These are phyloP conservation scores for Sordariomycetes sp. DNA, from an alignment of 2,329 filamentous ascomycete species.

Conservation along the genomic window DNA sequence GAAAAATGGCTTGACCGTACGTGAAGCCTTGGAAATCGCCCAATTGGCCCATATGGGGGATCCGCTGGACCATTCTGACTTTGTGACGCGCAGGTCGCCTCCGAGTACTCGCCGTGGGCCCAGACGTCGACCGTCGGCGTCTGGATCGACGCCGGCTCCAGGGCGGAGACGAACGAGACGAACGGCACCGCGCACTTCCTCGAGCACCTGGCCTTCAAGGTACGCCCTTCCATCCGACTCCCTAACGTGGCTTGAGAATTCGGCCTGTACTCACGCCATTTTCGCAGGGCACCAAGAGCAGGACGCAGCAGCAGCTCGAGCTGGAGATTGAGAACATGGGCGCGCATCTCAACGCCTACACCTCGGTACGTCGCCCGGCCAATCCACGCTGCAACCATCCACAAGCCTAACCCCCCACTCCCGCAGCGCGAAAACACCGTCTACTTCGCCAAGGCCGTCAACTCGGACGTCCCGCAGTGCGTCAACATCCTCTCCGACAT, in stretches of 20 bases:
- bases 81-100: constrained; percentile 63
- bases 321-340: constrained; percentile 99
- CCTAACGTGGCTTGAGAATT: background rate
- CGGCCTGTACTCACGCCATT: constrained; percentile 3
- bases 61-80: constrained; percentile 2
- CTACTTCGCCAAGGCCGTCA: constrained; percentile 99
- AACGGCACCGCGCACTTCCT: constrained; percentile 99
- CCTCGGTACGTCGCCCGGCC: constrained; percentile 60
- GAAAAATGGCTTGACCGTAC: constrained; percentile 93
- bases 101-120: constrained; percentile 95
- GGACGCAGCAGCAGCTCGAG: constrained; percentile 94
- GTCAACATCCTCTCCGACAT: constrained; percentile 99
- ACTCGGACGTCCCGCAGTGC: constrained; percentile 89
- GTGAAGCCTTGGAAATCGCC: constrained; percentile 12
- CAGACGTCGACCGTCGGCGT: constrained; percentile 97
- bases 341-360: constrained; percentile 98
- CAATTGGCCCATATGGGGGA: constrained; percentile 14
- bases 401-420: background rate
- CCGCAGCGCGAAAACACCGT: constrained; percentile 92
- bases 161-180: constrained; percentile 95
- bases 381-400: background rate
- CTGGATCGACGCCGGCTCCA: constrained; percentile 98
- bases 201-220: constrained; percentile 99
- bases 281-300: constrained; percentile 74
- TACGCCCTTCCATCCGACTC: constrained; percentile 26